Percentiles rank a stretch among this genome's conserved stretches.
Evolutionary conservation across 371 early-diverging fungal genomes (phyloP).

Genomic region (Circinella minor): DNA sequence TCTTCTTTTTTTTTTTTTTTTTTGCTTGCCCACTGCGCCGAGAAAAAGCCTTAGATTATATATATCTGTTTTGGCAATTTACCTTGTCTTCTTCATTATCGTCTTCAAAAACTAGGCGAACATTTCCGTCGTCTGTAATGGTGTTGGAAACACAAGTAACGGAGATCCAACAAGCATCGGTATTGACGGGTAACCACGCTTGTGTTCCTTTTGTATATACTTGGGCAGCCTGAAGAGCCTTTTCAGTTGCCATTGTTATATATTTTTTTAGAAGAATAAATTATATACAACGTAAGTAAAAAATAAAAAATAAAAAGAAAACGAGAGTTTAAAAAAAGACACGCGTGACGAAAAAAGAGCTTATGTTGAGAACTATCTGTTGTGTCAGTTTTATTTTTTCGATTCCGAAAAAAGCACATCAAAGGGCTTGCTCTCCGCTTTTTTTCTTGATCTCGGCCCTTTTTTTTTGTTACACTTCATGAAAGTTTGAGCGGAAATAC

Average conservation of each 20-base stretch:
- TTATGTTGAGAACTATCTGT: not conserved
- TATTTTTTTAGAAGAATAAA: not conserved
- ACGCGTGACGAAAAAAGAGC: not conserved
- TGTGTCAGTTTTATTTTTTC: not conserved
- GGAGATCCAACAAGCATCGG: conserved; percentile 84
- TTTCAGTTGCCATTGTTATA: conserved; percentile 16
- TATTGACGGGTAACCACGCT: conserved; percentile 87
- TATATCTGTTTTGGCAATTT: not conserved
- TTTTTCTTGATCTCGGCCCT: not conserved
- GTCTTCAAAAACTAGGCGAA: conserved; percentile 67
- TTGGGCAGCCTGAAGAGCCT: conserved; percentile 51
- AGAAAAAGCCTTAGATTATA: too few species aligned
- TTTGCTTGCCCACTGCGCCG: too few species aligned
- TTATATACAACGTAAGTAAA: not conserved
- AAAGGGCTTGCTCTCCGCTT: not conserved
- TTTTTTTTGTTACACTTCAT: not conserved
- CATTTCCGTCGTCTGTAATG: conserved; percentile 52
- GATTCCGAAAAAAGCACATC: not conserved
- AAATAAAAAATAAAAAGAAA: not conserved
- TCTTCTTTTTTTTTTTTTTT: too few species aligned
- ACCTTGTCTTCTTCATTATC: conserved; percentile 34
- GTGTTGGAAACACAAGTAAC: conserved; percentile 67
- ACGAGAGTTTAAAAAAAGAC: not conserved
- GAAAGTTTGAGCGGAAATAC: too few species aligned
- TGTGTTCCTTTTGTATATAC: conserved; percentile 72